Evolutionary conservation across 345 rosid species (phyloP), one percentile per base, ranked within the genome.

Genomic region (Dipteronia sinensis): DNA sequence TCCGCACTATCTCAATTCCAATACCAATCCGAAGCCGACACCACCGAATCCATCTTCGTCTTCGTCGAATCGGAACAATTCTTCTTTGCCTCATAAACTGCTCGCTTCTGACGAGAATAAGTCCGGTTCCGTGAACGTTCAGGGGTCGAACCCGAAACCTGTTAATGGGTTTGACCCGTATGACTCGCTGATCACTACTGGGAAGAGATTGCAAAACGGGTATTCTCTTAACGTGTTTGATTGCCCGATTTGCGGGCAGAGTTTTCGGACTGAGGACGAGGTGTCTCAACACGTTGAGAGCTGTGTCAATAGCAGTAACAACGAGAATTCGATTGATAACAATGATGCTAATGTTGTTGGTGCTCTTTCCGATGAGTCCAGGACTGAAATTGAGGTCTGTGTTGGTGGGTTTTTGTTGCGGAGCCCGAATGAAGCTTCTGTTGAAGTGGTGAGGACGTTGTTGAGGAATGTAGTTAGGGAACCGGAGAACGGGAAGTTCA

Each of bases 401-500:
- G 90, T 89, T 64, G 84, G 86, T 76, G 76, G 82, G 2, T 93
- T 85, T 83, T 40, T 93, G 49, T 92, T 94, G 0, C 89, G 86
- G 68, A 95, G 87, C 68, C 90, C 92, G 0, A 76, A 79, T 0
- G 97, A 91, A 77, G 88, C 89, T 17, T 87, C 94, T 0, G 42
- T 87, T 47, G 96, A 89, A 70, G 89, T 92, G 53, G 76, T 95
- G 82, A 87, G 86, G 75, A 89, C 89, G 77, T 58, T 95, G 91
- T 67, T 93, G 70, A 86, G 85, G 76, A 95, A 95, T 77, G 82
- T 93, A 67, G 93, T 87, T 12, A 90, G 81, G 86, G 98, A 95
- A 61, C 98, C 95, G 0, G 95, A 83, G 80, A 95, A 89, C 81
- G 88, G 78, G 1, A 95, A 93, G 88, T 95, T 93, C 78, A 85